Base-by-base conservation (phyloP, 2,329 filamentous ascomycete species). In the Magnaporthiopsis poae region DNA sequence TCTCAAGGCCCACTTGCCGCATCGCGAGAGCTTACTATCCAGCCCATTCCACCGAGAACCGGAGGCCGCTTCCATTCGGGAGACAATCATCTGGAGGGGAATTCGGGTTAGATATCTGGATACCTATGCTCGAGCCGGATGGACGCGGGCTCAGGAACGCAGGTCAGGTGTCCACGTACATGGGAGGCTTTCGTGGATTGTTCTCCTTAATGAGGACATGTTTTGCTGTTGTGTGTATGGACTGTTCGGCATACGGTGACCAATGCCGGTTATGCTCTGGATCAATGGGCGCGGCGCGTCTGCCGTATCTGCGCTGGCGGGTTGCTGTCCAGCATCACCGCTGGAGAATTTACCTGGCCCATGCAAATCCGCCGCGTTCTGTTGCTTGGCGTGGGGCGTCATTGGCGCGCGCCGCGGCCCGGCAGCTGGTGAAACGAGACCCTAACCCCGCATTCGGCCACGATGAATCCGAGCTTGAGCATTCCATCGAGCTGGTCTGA, bases 171-270 rank as follows among this genome's bases (percentile, higher is more conserved):
- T 31, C 70, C 67, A 56, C 85, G 71, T 84, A 92, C 90, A 94
- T 63, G 91, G 90, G 29, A 96, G 86, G 29, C 90, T 91, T 75
- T 95, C 90, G 78, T 92, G 89, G 69, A 88, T 84, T 75, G 86
- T 85, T 69, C 85, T 85, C 56, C 64, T 61, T 21, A 65, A 21
- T 9, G 64, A 65, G 13, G 64, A 61, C 64, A 61, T 61, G 11
- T 27, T 27, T 56, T 52, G 21, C 2, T 18, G 46, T 33, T 25
- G 1, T 33, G 62, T 52, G 62, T 56, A 36, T 36, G 46, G 18
- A 2, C 21, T 56, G n/a, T 56, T 56, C 7, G 46, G 46, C 46
- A 7, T 56, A 8, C 9, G 9, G 4, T 25, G 46, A 21, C 46
- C 21, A 7, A 7, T 11, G 46, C 0, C 21, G 13, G 11, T n/a